Evolutionary conservation across 2,329 filamentous ascomycete species (phyloP).

Genomic region (Claviceps lovelessii): DNA sequence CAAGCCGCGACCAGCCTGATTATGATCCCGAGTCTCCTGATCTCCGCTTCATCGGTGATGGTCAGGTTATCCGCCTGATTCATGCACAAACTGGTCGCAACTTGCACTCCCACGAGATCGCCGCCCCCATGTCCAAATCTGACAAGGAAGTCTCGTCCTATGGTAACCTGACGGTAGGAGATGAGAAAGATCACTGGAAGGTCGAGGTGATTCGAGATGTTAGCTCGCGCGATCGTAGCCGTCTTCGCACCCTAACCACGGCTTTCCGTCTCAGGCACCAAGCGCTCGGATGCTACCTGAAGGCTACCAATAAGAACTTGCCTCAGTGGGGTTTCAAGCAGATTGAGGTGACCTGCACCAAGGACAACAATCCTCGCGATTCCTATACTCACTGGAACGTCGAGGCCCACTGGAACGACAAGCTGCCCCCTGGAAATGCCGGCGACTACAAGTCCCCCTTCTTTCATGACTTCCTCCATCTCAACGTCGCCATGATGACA

Average conservation of each 20-base stretch:
- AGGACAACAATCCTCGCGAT: constrained; percentile 82
- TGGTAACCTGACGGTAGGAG: constrained; percentile 86
- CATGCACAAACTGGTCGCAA: constrained; percentile 95
- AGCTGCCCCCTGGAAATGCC: constrained; percentile 74
- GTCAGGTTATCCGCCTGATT: constrained; percentile 68
- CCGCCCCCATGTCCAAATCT: constrained; percentile 76
- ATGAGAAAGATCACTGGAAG: constrained; percentile 95
- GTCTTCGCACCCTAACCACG: constrained; percentile 80
- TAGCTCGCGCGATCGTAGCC: constrained; percentile 70
- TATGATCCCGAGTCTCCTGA: constrained; percentile 54
- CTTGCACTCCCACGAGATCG: constrained; percentile 82
- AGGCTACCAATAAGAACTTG: constrained; percentile 88
- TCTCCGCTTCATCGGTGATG: constrained; percentile 64
- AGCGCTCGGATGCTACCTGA: constrained; percentile 77
- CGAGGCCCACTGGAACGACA: constrained; percentile 87
- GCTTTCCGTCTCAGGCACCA: constrained; percentile 78
- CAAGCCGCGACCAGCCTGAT: constrained; percentile 63
- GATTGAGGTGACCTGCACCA: constrained; percentile 91
- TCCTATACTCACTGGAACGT: constrained; percentile 99
- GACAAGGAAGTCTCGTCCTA: constrained; percentile 93
- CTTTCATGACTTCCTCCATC: constrained; percentile 90
- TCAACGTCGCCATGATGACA: constrained; percentile 99
- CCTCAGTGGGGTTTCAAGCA: constrained; percentile 99
- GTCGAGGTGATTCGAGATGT: constrained; percentile 86
- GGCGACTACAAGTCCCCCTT: constrained; percentile 94